Evolutionary conservation across 1,284 basidiomycete species (phyloP), one percentile per base, ranked within the genome.

Genomic region (Sporisorium sorghi): DNA sequence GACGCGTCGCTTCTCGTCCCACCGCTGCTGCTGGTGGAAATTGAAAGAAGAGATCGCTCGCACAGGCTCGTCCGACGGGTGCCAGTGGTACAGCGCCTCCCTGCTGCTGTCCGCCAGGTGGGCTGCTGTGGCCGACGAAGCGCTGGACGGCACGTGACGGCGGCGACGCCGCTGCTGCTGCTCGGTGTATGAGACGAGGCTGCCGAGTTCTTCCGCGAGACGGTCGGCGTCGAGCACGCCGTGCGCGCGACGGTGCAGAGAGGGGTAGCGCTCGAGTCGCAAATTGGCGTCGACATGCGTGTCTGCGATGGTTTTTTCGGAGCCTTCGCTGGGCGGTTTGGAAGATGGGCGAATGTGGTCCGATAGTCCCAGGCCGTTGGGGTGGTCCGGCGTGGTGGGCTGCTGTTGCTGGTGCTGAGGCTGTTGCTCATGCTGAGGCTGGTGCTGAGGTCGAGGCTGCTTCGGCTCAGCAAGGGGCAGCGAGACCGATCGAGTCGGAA

Each of bases 141-240:
- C 19, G 15, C 8, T 30, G 11, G 47, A 43, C 15, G 11, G 21
- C 5, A 35, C 5, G 19, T 24, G 46, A 17, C 37, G 48, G 19
- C 9, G 14, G 6, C 15, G 54, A 54, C 21, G 49, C 9, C 33
- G 23, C 4, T 33, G 54, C 50, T 17, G 49, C 9, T 43, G 23
- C 4, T 33, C 32, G 24, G 33, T 37, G 46, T 35, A 37, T 3
- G 60, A 56, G 9, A 42, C 42, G 7, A 70, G 60, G 12, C 56
- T 70, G 21, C 52, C 60, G 21, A 70, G 52, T 26, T 64, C 67
- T 12, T 56, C 51, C 2, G 56, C 53, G 1, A 70, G 57, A 11
- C 28, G 67, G 19, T 21, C 19, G n/a, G 57, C 47, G 23, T 63
- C 57, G 39, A 62, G 30, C 14, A 58, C 7, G 35, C 21, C 23